Conservation (phyloP, 306 rosid genomes). For the Quercus variabilis region DNA sequence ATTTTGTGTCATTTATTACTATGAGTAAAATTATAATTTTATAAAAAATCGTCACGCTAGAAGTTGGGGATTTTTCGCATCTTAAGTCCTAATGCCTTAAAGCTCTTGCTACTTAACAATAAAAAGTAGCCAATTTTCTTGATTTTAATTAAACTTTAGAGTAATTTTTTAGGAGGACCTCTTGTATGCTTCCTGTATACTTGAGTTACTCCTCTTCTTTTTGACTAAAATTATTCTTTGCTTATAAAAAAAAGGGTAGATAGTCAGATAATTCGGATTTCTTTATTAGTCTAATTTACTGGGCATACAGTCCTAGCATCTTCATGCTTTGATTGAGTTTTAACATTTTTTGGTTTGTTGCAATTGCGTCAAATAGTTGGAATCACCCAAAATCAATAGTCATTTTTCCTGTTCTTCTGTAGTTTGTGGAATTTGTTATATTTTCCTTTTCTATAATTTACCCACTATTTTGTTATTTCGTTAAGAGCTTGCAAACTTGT, state of each 20-base stretch:
- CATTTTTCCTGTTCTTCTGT: no score
- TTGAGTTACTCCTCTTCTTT: not conserved
- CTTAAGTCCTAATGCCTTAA: not conserved
- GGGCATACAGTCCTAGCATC: not conserved
- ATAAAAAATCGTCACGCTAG: not conserved
- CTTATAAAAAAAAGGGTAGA: not conserved
- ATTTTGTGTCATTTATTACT: not conserved
- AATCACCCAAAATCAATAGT: no score
- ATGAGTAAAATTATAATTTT: constrained; percentile 1
- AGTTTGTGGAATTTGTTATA: not conserved
- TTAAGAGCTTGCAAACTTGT: not conserved
- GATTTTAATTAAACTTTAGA: not conserved
- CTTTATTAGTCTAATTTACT: not conserved
- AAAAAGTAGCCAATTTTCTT: not conserved
- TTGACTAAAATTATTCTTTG: not conserved
- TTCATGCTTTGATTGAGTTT: not conserved
- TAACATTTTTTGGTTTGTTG: not conserved
- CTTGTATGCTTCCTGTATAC: not conserved
- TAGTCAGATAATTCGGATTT: not conserved
- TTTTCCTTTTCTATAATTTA: not conserved
- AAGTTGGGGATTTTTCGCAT: not conserved
- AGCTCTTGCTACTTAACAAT: not conserved
- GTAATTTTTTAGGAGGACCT: not conserved
- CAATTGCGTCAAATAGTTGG: no score
- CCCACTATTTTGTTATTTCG: not conserved